phyloP scores from a whole-genome alignment of 176 grass and related monocot species.

The Ananas comosus region DNA sequence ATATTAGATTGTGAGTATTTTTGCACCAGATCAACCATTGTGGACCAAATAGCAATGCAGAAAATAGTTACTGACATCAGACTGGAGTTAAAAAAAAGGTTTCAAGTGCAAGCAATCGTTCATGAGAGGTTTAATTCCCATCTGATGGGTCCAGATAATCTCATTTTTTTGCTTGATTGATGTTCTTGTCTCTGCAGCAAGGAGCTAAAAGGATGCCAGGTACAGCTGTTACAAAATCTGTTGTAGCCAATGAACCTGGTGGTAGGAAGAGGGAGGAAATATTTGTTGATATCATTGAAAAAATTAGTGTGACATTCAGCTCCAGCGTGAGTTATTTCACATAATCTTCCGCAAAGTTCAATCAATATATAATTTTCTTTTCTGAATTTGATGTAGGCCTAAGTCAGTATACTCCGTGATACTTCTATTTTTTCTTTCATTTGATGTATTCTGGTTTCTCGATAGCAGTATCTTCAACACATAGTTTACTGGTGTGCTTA shows the following conservation, averaged over 20 bases:
- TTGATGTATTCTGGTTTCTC: no score
- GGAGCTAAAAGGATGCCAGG: conserved; percentile 96
- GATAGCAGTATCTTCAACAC: neutral
- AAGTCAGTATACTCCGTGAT: no score
- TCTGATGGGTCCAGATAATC: conserved; percentile 8
- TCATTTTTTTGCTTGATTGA: conserved; percentile 20
- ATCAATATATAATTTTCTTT: neutral
- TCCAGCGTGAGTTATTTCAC: conserved; percentile 61
- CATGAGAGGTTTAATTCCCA: conserved; percentile 5
- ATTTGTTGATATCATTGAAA: conserved; percentile 99
- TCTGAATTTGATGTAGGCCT: neutral
- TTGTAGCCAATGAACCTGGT: conserved; percentile 80
- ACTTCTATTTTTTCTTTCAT: neutral
- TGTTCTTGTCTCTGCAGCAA: conserved; percentile 62
- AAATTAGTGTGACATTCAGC: conserved; percentile 99
- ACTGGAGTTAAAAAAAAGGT: no score
- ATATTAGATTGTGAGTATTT: conserved; percentile 1
- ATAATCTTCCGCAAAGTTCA: neutral
- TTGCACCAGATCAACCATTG: neutral
- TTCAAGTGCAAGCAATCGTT: neutral
- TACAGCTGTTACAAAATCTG: conserved; percentile 99
- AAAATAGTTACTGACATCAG: no score
- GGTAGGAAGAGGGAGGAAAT: conserved; percentile 97
- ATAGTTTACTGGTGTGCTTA: neutral
- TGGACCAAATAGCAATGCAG: neutral